phyloP scores from a whole-genome alignment of 305 asterid genomes.

The Solanum hybrid region DNA sequence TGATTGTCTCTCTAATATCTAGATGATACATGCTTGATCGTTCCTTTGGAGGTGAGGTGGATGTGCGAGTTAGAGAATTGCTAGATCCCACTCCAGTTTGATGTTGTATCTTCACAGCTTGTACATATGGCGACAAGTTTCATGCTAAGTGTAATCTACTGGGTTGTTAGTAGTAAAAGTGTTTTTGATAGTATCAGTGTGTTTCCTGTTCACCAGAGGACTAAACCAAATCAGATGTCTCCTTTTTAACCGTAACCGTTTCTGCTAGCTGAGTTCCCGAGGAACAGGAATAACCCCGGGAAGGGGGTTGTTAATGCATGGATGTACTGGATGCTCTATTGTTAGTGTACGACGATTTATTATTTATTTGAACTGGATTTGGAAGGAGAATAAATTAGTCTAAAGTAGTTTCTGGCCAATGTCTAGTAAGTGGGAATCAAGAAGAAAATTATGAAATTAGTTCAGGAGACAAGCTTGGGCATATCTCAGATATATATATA shows the following conservation, averaged over 20 bases:
- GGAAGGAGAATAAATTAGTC: not conserved
- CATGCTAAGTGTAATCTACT: not conserved
- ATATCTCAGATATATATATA: not conserved
- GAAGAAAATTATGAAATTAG: not conserved
- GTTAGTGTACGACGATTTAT: not conserved
- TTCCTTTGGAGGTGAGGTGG: not conserved
- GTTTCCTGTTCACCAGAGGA: not conserved
- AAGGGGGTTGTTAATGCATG: not conserved
- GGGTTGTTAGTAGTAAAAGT: not conserved
- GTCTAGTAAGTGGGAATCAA: not conserved
- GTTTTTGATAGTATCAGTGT: not conserved
- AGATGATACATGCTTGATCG: constrained; percentile 3
- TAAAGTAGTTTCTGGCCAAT: not conserved
- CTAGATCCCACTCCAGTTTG: not conserved
- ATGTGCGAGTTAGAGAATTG: constrained; percentile 1
- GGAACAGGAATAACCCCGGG: not conserved
- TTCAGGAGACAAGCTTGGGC: not conserved
- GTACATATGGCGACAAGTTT: not conserved
- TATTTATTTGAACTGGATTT: not conserved
- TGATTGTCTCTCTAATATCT: not conserved
- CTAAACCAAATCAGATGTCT: not conserved
- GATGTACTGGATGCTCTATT: not conserved
- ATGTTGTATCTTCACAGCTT: not conserved
- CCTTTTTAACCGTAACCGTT: not conserved
- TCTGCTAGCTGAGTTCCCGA: not conserved